phyloP scores from a whole-genome alignment of 441 rosid species.

The Pelargonium cotyledonis region DNA sequence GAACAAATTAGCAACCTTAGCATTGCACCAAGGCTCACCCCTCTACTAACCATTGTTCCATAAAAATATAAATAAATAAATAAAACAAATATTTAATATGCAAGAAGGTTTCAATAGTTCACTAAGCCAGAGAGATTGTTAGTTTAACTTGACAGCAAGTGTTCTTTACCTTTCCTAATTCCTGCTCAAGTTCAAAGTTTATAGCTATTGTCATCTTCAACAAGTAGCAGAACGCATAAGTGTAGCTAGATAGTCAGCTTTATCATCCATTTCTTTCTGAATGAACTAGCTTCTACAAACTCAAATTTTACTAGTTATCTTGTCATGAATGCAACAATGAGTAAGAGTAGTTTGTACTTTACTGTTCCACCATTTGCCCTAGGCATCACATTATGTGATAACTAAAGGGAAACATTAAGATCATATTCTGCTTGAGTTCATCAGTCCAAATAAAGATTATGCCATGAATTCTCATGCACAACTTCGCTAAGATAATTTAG shows the following conservation, averaged over 20 bases:
- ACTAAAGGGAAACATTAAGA: background rate
- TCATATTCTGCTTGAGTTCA: background rate
- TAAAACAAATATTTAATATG: no score
- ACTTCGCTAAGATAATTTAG: constrained; percentile 15
- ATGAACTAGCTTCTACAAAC: background rate
- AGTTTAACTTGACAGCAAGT: background rate
- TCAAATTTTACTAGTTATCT: background rate
- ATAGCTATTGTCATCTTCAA: background rate
- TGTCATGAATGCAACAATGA: background rate
- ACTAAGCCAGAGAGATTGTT: background rate
- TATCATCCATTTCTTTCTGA: background rate
- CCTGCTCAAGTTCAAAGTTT: background rate
- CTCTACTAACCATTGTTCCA: no score
- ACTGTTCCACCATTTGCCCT: background rate
- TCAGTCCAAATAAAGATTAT: background rate
- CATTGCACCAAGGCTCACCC: no score
- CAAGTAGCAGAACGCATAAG: background rate
- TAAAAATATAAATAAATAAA: no score
- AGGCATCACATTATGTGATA: constrained; percentile 2
- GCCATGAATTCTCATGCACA: constrained; percentile 9
- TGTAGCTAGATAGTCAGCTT: background rate
- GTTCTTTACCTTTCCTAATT: background rate
- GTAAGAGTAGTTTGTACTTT: background rate
- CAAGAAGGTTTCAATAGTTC: no score
- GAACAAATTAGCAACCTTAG: no score